Evolutionary conservation across 805 yeast genomes (phyloP), one percentile per base, ranked within the genome.

Genomic region (Myxozyma neotropica): DNA sequence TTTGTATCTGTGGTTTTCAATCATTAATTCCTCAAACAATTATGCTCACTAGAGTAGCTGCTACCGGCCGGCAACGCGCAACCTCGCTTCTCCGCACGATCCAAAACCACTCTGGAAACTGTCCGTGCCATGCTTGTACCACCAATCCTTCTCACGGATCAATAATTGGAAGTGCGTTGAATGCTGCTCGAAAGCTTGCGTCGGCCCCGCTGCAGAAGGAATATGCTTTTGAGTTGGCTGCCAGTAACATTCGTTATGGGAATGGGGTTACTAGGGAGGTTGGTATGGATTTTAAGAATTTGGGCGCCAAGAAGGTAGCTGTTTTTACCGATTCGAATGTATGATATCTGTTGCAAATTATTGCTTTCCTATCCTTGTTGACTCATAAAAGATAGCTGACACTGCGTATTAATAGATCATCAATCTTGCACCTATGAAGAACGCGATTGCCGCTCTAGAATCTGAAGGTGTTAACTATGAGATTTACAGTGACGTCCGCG

Each of bases 211-310:
- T 54, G 43, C 46, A 26, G 15, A 67, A 69, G 38, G 78, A 74
- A 55, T 74, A 74, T 55, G 78, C 78, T 13, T 75, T 75, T 56
- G 77, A 75, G 59, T 67, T 75, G 72, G 77, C 78, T 6, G 74
- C 77, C 3, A 69, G 73, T 53, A 74, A 73, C 55, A 72, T 75
- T 48, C 70, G 78, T 6, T 75, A 70, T 49, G 78, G 78, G n/a
- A 71, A 71, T 15, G 78, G 78, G 5, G 75, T 68, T 19, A 75
- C 78, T 10, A 48, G 63, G 4, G 78, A 75, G 52, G 72, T 75
- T 8, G 78, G 78, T 27, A 64, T 70, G 67, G 78, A 75, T 50
- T 72, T 75, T 59, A 69, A 67, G 61, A 70, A 73, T 53, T 45
- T 74, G 58, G 71, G 71, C 2, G 71, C 66, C 40, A 58, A 69